Evolutionary conservation across 1,284 basidiomycete species (phyloP).

Genomic region (Xanthoconium separans): DNA sequence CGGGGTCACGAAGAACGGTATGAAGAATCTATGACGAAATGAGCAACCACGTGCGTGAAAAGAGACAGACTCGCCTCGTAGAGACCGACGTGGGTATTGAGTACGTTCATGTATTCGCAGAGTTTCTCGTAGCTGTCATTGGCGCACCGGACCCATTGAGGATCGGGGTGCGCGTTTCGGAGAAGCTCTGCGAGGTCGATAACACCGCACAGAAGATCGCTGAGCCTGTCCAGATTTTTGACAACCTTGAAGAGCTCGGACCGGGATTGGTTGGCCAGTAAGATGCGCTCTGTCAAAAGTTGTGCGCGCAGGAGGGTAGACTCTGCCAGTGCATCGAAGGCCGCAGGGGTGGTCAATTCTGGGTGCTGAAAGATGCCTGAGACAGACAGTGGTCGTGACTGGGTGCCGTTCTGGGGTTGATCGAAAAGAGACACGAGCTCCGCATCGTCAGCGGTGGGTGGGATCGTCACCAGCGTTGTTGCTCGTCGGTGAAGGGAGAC

Average conservation of each 20-base stretch:
- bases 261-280: constrained; percentile 61
- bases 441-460: constrained; percentile 61
- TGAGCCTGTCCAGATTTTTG: constrained; percentile 93
- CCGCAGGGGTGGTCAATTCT: constrained; percentile 57
- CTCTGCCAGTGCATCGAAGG: constrained; percentile 63
- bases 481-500: constrained; percentile 20
- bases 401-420: constrained; percentile 45
- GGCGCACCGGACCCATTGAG: constrained; percentile 78
- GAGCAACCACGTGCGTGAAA: not conserved
- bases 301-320: constrained; percentile 74
- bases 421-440: constrained; percentile 72
- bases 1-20: constrained; percentile 60
- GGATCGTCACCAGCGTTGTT: constrained; percentile 39
- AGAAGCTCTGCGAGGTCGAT: constrained; percentile 96
- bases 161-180: constrained; percentile 90
- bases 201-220: constrained; percentile 93
- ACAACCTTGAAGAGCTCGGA: constrained; percentile 80
- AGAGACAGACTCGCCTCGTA: constrained; percentile 67
- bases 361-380: constrained; percentile 78
- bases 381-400: constrained; percentile 41
- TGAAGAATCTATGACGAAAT: constrained; percentile 53
- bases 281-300: constrained; percentile 71
- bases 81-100: constrained; percentile 93
- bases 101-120: constrained; percentile 96
- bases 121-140: constrained; percentile 89